Conservation (phyloP, 2,329 filamentous ascomycete species). For the Ophiobolus disseminans region DNA sequence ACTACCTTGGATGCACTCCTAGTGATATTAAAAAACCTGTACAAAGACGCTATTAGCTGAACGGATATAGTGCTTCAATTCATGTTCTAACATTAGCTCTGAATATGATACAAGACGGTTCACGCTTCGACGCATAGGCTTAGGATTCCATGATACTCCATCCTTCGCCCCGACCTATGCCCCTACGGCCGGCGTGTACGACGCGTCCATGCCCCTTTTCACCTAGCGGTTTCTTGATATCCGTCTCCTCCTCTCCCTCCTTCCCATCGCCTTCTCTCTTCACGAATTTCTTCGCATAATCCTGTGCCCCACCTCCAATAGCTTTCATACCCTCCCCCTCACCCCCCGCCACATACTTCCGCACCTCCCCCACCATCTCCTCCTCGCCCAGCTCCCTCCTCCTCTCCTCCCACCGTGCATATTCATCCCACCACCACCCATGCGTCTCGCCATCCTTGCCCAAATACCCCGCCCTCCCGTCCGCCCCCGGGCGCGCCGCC, state of each 20-base stretch:
- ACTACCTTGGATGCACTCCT: too few relatives aligned
- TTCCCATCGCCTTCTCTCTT: constrained; percentile 7
- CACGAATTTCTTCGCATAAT: constrained; percentile 40
- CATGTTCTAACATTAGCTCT: too few relatives aligned
- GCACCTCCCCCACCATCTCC: constrained; percentile 25
- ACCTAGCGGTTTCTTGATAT: constrained; percentile 17
- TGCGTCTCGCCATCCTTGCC: constrained; percentile 61
- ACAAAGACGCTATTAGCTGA: too few relatives aligned
- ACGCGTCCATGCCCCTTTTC: constrained; percentile 42
- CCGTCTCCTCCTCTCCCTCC: not conserved
- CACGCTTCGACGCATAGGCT: too few relatives aligned
- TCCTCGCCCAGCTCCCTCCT: constrained; percentile 27
- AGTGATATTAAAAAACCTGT: too few relatives aligned
- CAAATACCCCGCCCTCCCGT: constrained; percentile 56
- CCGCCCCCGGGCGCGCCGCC: constrained; percentile 52
- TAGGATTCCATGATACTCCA: constrained; percentile 33
- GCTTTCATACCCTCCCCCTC: constrained; percentile 39
- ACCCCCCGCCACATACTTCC: constrained; percentile 34
- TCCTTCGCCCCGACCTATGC: constrained; percentile 18
- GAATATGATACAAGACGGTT: too few relatives aligned
- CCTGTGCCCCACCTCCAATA: constrained; percentile 39
- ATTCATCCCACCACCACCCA: constrained; percentile 61
- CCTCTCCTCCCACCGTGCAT: constrained; percentile 49
- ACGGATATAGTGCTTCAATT: too few relatives aligned
- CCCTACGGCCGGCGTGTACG: constrained; percentile 16